These are phyloP conservation scores for Brettanomyces sp. DNA, from an alignment of 805 yeast species.

Conservation along the genomic window DNA sequence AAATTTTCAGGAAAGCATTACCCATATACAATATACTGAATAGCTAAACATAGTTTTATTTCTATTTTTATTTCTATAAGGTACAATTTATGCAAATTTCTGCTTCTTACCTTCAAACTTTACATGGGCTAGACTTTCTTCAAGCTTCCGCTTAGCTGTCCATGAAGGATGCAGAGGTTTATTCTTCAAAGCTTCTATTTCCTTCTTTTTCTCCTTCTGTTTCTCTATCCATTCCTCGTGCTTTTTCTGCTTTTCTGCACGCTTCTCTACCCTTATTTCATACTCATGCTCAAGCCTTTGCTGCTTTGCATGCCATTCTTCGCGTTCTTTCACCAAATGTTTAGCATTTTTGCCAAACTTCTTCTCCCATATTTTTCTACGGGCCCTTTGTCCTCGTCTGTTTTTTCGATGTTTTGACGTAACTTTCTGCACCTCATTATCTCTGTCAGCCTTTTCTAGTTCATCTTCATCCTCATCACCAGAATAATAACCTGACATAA, in stretches of 20 bases:
- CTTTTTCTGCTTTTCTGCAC: conserved; percentile 41
- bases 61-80: not conserved
- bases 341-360: conserved; percentile 81
- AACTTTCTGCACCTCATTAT: conserved; percentile 40
- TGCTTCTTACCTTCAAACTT: conserved; percentile 82
- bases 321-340: conserved; percentile 65
- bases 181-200: conserved; percentile 10
- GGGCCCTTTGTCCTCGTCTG: conserved; percentile 94
- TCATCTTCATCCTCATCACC: conserved; percentile 66
- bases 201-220: conserved; percentile 8
- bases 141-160: conserved; percentile 78
- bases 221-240: conserved; percentile 8
- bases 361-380: conserved; percentile 93
- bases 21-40: not conserved
- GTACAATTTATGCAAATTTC: conserved; percentile 43
- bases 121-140: conserved; percentile 53
- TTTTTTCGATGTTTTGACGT: conserved; percentile 57
- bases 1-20: too few species aligned
- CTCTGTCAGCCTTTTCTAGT: conserved; percentile 29
- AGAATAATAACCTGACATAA: conserved; percentile 75
- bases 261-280: conserved; percentile 63
- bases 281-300: conserved; percentile 53
- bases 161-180: conserved; percentile 83
- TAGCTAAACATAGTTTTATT: not conserved
- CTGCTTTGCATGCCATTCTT: conserved; percentile 43